Evolutionary conservation across 78 protist species (phyloP).

Genomic region (Anaeramoeba ignava): DNA sequence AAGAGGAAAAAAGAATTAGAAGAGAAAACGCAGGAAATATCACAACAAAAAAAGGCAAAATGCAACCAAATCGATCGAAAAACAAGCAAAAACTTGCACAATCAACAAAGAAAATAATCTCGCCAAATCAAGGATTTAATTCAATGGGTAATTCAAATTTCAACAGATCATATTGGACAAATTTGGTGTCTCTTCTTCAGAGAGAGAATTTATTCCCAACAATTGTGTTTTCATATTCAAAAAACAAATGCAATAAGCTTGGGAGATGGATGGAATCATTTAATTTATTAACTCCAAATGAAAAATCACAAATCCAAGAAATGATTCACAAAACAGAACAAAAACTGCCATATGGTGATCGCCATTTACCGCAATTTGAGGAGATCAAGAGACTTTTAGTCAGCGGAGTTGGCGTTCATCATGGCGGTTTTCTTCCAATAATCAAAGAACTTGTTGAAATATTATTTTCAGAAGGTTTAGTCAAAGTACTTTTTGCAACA

Average conservation of each 20-base stretch:
- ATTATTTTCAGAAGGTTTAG: slow-evolving; percentile 67
- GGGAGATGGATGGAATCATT: neutral
- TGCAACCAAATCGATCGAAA: no score
- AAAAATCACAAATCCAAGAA: neutral
- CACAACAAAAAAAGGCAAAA: no score
- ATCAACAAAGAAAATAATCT: no score
- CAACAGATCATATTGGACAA: neutral
- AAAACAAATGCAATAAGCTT: neutral
- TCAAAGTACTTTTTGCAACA: slow-evolving; percentile 89
- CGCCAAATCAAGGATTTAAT: neutral
- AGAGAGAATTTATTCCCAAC: neutral
- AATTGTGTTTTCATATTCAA: neutral
- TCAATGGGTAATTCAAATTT: no score
- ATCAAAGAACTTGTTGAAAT: slow-evolving; percentile 79
- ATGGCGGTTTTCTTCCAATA: slow-evolving; percentile 89
- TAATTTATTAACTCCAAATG: neutral
- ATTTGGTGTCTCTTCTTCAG: neutral
- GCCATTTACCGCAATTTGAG: neutral
- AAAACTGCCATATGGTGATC: neutral
- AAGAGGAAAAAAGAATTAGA: neutral
- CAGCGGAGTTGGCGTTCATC: slow-evolving; percentile 91
- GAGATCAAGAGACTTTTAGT: neutral
- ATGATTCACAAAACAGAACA: neutral
- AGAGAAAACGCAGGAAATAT: neutral
- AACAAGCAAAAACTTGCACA: no score